Evolutionary conservation across 1,139 yeast genomes (phyloP).

Genomic region (Yamadazyma songkhlaensis): DNA sequence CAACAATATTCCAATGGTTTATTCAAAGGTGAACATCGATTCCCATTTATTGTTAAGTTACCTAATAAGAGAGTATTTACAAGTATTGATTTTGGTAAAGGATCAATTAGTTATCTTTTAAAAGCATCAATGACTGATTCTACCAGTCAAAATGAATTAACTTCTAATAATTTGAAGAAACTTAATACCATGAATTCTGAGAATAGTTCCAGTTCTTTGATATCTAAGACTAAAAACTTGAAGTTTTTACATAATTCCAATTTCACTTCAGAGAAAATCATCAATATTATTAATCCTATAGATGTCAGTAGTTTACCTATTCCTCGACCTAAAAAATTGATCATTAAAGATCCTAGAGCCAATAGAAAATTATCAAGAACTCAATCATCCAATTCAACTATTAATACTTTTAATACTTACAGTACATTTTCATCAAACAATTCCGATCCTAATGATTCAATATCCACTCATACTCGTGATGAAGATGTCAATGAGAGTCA

Average conservation of each 20-base stretch:
- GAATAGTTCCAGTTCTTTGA: slow-evolving; percentile 12
- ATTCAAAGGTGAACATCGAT: slow-evolving; percentile 79
- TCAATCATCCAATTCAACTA: slow-evolving; percentile 51
- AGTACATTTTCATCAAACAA: slow-evolving; percentile 36
- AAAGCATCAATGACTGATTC: slow-evolving; percentile 51
- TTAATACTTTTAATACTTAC: slow-evolving; percentile 37
- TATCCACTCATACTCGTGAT: slow-evolving; percentile 1
- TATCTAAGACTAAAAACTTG: slow-evolving; percentile 23
- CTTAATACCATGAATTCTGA: slow-evolving; percentile 8
- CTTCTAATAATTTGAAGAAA: slow-evolving; percentile 6
- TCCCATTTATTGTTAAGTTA: slow-evolving; percentile 77
- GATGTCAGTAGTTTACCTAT: slow-evolving; percentile 66
- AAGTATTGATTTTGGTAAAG: slow-evolving; percentile 80
- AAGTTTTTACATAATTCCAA: slow-evolving; percentile 26
- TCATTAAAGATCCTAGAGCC: slow-evolving; percentile 48
- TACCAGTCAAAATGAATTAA: slow-evolving; percentile 11
- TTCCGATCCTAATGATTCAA: slow-evolving; percentile 22
- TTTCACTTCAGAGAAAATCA: slow-evolving; percentile 50
- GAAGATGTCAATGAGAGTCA: background rate
- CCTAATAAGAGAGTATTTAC: slow-evolving; percentile 72
- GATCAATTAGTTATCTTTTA: slow-evolving; percentile 68
- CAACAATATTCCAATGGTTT: slow-evolving; percentile 43
- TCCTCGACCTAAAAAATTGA: slow-evolving; percentile 65
- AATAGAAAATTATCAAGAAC: slow-evolving; percentile 36
- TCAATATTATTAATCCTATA: slow-evolving; percentile 67